Percentiles rank a stretch among this genome's conserved stretches.
phyloP scores from a whole-genome alignment of 257 asterid species.

The Solanum peruvianum region DNA sequence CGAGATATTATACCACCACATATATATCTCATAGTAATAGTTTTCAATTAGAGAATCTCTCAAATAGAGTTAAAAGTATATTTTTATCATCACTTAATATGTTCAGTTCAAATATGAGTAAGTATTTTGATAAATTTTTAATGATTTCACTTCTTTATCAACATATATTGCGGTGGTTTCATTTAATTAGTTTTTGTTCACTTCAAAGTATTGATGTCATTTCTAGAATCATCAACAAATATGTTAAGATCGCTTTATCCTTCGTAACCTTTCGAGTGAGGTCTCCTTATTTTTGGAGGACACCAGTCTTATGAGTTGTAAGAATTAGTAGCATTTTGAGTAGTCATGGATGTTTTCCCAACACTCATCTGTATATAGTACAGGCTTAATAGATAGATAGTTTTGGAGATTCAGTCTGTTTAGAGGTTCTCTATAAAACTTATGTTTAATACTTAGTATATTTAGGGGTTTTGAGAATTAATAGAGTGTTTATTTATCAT shows the following conservation, averaged over 20 bases:
- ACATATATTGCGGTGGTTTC: not conserved
- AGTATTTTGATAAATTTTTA: too few relatives aligned
- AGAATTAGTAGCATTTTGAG: not conserved
- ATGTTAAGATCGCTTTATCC: not conserved
- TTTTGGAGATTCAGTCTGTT: not conserved
- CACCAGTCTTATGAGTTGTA: not conserved
- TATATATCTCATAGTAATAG: not conserved
- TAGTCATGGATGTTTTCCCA: not conserved
- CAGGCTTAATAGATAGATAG: not conserved
- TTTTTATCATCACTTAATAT: not conserved
- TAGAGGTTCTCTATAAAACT: not conserved
- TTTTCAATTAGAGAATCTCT: not conserved
- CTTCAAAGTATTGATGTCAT: not conserved
- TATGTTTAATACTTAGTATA: not conserved
- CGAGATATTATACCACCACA: not conserved
- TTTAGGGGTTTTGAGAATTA: not conserved
- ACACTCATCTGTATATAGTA: not conserved
- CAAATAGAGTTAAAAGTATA: not conserved
- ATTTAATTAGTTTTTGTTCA: not conserved
- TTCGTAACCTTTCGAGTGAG: not conserved
- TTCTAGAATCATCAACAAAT: not conserved
- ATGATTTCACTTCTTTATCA: not conserved
- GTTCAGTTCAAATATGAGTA: not conserved
- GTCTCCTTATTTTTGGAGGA: not conserved
- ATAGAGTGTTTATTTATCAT: not conserved